These are phyloP conservation scores for Grigorovia jiainica DNA, from an alignment of 805 yeast genomes.

Conservation along the genomic window DNA sequence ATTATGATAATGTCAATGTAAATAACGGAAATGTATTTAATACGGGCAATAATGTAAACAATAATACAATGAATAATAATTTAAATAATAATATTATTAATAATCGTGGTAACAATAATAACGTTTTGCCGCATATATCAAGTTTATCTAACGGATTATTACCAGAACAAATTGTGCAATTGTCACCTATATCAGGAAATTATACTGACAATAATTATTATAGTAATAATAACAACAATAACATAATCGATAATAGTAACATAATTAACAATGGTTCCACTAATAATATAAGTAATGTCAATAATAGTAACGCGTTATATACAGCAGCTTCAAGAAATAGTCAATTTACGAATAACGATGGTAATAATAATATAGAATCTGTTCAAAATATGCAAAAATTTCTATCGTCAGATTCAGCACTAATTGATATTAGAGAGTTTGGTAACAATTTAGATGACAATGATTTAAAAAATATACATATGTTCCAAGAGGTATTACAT, in stretches of 20 bases:
- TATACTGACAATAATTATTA: too few species aligned
- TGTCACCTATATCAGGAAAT: too few species aligned
- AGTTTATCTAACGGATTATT: too few species aligned
- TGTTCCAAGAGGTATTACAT: conserved; percentile 19
- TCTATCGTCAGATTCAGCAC: background rate
- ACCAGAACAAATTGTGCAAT: too few species aligned
- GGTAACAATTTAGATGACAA: conserved; percentile 4
- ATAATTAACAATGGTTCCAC: background rate
- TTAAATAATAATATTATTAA: background rate
- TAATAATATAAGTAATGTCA: too few species aligned
- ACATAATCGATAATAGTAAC: background rate
- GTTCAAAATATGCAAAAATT: background rate
- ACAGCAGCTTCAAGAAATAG: too few species aligned
- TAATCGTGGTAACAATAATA: background rate
- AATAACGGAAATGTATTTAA: too few species aligned
- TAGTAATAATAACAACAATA: background rate
- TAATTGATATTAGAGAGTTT: conserved; percentile 1
- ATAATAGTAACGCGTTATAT: too few species aligned
- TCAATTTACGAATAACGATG: background rate
- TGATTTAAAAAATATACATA: conserved; percentile 13
- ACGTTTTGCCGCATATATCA: background rate
- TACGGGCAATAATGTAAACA: background rate
- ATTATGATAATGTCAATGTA: too few species aligned
- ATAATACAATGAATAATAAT: background rate
- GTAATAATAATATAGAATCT: background rate